These are phyloP conservation scores for Metschnikowia rubicola DNA, from an alignment of 805 yeast species.

Conservation along the genomic window DNA sequence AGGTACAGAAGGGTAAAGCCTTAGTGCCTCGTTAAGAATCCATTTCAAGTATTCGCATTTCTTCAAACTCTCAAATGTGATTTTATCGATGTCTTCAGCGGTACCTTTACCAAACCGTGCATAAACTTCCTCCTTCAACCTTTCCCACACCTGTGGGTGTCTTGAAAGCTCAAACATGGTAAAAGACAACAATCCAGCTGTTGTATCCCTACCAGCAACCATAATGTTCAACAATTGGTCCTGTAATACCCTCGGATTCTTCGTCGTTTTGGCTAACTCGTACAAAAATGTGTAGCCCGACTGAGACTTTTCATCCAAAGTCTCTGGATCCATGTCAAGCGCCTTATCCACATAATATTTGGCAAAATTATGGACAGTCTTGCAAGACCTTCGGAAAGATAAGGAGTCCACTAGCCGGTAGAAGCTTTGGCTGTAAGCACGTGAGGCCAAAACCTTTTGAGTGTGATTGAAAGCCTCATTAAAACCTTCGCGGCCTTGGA, in stretches of 20 bases:
- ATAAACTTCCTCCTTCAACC: constrained; percentile 29
- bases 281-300: constrained; percentile 35
- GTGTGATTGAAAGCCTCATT: constrained; percentile 34
- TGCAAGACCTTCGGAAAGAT: constrained; percentile 30
- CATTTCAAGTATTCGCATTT: constrained; percentile 38
- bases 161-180: constrained; percentile 33
- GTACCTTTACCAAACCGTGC: constrained; percentile 32
- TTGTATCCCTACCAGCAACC: constrained; percentile 43
- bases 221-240: constrained; percentile 40
- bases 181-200: constrained; percentile 39
- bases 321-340: constrained; percentile 14
- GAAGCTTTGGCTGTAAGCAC: constrained; percentile 32
- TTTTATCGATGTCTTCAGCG: constrained; percentile 25
- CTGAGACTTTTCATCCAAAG: constrained; percentile 14
- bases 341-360: constrained; percentile 17
- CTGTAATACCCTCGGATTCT: constrained; percentile 32
- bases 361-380: constrained; percentile 24
- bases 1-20: constrained; percentile 34
- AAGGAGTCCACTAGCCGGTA: constrained; percentile 24
- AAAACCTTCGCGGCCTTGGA: constrained; percentile 33
- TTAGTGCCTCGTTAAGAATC: constrained; percentile 33
- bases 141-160: constrained; percentile 30
- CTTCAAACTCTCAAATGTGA: constrained; percentile 37
- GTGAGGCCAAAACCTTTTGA: constrained; percentile 29
- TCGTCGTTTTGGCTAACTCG: constrained; percentile 37